Conservation (phyloP, 2,329 filamentous ascomycete genomes). For the Trichoderma sp. region DNA sequence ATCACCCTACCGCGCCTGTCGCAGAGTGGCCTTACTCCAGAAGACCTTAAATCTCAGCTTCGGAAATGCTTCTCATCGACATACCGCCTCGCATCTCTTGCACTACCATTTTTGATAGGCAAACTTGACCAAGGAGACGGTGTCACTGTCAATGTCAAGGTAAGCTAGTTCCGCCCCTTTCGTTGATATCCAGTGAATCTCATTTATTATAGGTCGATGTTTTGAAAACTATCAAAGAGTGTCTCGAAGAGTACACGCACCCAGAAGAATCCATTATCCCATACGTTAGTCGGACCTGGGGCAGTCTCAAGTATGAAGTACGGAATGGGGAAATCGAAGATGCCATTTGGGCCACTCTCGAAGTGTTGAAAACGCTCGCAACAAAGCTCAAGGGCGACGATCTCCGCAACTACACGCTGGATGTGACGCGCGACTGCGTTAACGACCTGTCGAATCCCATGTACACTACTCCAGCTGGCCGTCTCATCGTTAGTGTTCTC, state of each 20-base stretch:
- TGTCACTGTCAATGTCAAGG: conserved; percentile 58
- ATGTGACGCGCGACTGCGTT: conserved; percentile 52
- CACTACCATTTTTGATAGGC: conserved; percentile 54
- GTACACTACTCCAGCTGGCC: conserved; percentile 52
- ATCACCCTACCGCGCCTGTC: conserved; percentile 55
- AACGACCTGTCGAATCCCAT: conserved; percentile 53
- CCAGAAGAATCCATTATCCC: conserved; percentile 48
- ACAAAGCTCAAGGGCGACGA: conserved; percentile 44
- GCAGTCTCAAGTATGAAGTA: conserved; percentile 62
- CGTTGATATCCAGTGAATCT: conserved; percentile 1
- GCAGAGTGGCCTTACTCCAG: conserved; percentile 53
- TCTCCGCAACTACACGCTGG: conserved; percentile 46
- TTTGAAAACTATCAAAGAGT: conserved; percentile 54
- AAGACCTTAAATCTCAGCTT: conserved; percentile 54
- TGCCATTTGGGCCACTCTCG: conserved; percentile 54
- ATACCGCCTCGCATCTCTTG: conserved; percentile 43
- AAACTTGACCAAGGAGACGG: conserved; percentile 60
- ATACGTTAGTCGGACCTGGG: conserved; percentile 53
- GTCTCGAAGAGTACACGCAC: conserved; percentile 48
- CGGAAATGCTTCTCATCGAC: conserved; percentile 55
- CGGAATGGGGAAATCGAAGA: conserved; percentile 60
- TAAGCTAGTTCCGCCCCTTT: conserved; percentile 22
- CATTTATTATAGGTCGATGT: conserved; percentile 48
- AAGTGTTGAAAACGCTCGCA: conserved; percentile 51
- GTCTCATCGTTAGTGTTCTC: conserved; percentile 51